Base-by-base conservation (phyloP, 805 yeast genomes). In the Metschnikowia rubicola region DNA sequence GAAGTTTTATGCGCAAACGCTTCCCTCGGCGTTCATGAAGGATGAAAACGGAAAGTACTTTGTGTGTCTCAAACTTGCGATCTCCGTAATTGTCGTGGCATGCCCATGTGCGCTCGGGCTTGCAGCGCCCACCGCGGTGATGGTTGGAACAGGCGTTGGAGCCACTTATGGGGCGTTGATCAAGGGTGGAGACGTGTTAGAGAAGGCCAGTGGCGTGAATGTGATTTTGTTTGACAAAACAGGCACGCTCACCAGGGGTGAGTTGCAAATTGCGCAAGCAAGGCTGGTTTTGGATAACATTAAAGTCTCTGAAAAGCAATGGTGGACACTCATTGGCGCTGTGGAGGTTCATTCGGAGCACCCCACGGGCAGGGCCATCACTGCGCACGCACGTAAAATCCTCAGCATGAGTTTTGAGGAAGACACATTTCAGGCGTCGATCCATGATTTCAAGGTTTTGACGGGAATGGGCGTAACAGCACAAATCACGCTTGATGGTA, bases 71-170 rank as follows among this genome's bases (percentile, higher is more conserved):
- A 83, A 86, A 58, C 76, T 91, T 39, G 84, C 96, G 6, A 92
- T 94, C 28, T 83, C 96, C 7, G 99, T 94, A 5, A 80, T 95
- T 53, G 97, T 94, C 10, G 97, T 94, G 41, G 99, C 99, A 1
- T 94, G 99, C 67, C 99, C 99, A 0, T 94, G 99, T 75, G 98
- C 99, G 0, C 69, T 94, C 21, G 99, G 99, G 3, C 74, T 94
- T 42, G 97, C 97, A 3, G 96, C 98, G 0, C 99, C 99, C 1
- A 95, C 99, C 1, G 98, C 98, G 0, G 88, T 94, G 10, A 94
- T 95, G 97, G 99, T 94, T 2, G 99, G 97, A 8, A 92, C 98
- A 2, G 99, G 99, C 35, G 85, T 89, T 19, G 98, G 96, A 35
- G 98, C 99, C 0, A 66, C 79, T 11, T 75, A 88, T 64, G 98